These are phyloP conservation scores for Metschnikowia kofuensis DNA, from an alignment of 805 yeast species.

Conservation along the genomic window DNA sequence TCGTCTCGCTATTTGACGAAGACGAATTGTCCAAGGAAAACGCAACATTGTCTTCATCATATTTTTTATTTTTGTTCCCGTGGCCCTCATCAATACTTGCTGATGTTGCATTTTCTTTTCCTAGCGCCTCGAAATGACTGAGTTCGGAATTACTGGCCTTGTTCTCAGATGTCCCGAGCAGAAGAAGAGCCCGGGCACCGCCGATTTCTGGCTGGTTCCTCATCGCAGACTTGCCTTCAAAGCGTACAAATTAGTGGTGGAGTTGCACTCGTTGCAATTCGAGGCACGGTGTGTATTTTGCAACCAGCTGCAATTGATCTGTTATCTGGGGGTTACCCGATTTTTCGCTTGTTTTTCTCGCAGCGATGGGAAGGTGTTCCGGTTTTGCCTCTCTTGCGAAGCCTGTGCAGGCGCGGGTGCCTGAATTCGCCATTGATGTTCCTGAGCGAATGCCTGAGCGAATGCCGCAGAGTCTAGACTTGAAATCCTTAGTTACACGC, in stretches of 20 bases:
- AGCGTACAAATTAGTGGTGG: background rate
- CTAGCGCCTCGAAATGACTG: background rate
- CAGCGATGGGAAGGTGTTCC: slow-evolving; percentile 2
- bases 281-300: slow-evolving; percentile 10
- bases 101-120: background rate
- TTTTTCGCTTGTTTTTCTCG: slow-evolving; percentile 4
- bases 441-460: too few species aligned
- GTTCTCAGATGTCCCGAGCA: slow-evolving; percentile 27
- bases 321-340: slow-evolving; percentile 21
- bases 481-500: too few species aligned
- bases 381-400: background rate
- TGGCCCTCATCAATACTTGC: background rate
- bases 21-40: background rate
- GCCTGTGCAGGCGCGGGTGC: background rate
- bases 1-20: background rate
- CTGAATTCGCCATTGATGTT: background rate
- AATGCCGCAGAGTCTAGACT: too few species aligned
- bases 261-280: background rate
- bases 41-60: background rate
- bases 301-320: slow-evolving; percentile 14
- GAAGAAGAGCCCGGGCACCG: slow-evolving; percentile 46
- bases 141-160: background rate
- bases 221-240: slow-evolving; percentile 17
- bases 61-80: background rate
- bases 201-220: slow-evolving; percentile 40